Base-by-base conservation (phyloP, 805 yeast species). In the Zygoascus flipseniorum region DNA sequence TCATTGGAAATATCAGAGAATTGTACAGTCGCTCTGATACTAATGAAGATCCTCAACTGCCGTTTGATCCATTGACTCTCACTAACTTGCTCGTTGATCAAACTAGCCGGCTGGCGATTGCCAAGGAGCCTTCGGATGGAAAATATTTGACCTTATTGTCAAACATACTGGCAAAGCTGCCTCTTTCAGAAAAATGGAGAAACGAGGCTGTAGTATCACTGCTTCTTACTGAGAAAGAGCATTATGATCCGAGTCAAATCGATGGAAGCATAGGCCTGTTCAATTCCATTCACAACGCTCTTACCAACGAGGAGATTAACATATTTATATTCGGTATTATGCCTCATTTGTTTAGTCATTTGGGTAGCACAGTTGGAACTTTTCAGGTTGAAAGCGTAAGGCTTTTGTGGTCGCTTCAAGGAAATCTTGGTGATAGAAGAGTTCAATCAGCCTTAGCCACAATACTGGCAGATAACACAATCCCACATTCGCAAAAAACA, bases 401-500 rank as follows among this genome's bases (percentile, higher is more conserved):
- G 51, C 72, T 79, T 20, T 72, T 90, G 1, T 83, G 86, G 73
- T 72, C 75, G 5, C 68, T 92, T 1, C 69, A 71, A 50, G 83
- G 81, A 42, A 66, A 76, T n/a, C 69, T 75, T 18, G 73, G 78
- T 26, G 62, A 76, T 1, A 69, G 77, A 47, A 31, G 32, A 23
- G 76, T 89, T 26, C 95, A 89, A 60, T 92, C 95, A 1, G 85
- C 88, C 0, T 57, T 90, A 2, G 72, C 87, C 0, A 71, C 78
- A 1, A 74, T 87, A 31, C 62, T 82, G 13, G 63, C 74, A 3
- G 65, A 72, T 1, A 62, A 60, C 6, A 62, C 59, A 3, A 49
- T 53, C 6, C 56, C 68, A 37, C 68, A 75, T 19, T 63, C 68
- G 5, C 68, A 73, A 16, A 72, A 81, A 55, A 66, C 84, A 0